Base-by-base conservation (phyloP, 129 eudicot genomes). In the Flaveria ramosissima region DNA sequence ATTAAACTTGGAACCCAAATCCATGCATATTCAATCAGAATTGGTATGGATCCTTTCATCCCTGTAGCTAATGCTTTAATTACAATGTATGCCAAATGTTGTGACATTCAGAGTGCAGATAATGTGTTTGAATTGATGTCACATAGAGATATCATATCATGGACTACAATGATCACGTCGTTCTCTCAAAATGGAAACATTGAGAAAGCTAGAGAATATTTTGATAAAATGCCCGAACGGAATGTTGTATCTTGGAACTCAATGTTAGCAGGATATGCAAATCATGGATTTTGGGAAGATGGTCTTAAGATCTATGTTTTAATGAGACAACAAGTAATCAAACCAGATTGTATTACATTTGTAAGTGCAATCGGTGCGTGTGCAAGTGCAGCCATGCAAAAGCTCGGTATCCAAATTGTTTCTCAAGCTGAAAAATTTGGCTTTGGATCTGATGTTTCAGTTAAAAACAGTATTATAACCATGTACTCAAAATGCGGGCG, bases 81-180 rank as follows among this genome's bases (percentile, higher is more conserved):
- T 76, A 84, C 86, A 42, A 84, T 87, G 91, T 87, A 87, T 60
- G 84, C 91, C 2, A 81, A 79, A 59, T 81, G 88, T 73, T 77
- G 88, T 27, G 80, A 84, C 32, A 71, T 84, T 62, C 53, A 73
- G 59, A 72, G 61, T 67, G 88, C 88, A 52, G 82, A 75, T 14
- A 48, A 53, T 60, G 80, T 52, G 59, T 87, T 87, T 79, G 51
- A 82, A 21, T 76, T 20, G 59, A 84, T 84, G 88, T 45, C 78
- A n/a, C 47, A 24, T 57, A 87, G 57, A 78, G 86, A 87, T 76
- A 76, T 82, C 16, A 87, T 87, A 78, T 84, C 91, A 43, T 84
- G 91, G 91, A 87, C 88, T 19, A 63, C 91, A 48, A 84, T 87
- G 91, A 79, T 87, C 65, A 76, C 91, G 3, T 81, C 81, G 23